Evolutionary conservation across 805 yeast genomes (phyloP).

Genomic region (Candida maesae): DNA sequence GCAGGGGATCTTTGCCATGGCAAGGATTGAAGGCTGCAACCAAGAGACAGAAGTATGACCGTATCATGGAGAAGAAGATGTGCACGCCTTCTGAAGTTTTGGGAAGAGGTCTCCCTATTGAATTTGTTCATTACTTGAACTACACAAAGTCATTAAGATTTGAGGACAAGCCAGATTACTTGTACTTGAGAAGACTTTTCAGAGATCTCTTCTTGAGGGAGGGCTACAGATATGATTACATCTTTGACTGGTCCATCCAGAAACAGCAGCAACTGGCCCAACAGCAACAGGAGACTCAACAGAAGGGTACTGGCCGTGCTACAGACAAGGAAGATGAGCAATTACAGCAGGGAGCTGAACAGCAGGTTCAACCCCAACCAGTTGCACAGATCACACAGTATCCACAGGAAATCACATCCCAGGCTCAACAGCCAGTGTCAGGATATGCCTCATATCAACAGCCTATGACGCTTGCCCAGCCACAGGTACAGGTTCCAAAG

Average conservation of each 20-base stretch:
- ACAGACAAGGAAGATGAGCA: conserved; percentile 8
- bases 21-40: conserved; percentile 97
- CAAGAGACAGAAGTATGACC: conserved; percentile 93
- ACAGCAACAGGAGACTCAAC: conserved; percentile 29
- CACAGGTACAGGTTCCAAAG: conserved; percentile 12
- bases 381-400: conserved; percentile 16
- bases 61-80: conserved; percentile 93
- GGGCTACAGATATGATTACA: conserved; percentile 87
- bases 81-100: conserved; percentile 81
- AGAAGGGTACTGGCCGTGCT: conserved; percentile 18
- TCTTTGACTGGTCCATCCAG: conserved; percentile 95
- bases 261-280: conserved; percentile 52
- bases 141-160: conserved; percentile 88
- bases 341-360: conserved; percentile 9
- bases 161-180: conserved; percentile 95
- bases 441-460: conserved; percentile 7
- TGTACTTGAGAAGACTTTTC: conserved; percentile 80
- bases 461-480: conserved; percentile 1
- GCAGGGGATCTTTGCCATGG: conserved; percentile 97
- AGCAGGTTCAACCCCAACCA: conserved; percentile 14
- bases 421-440: conserved; percentile 13
- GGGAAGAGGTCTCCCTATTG: conserved; percentile 89
- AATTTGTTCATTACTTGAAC: conserved; percentile 79
- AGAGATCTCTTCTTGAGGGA: conserved; percentile 86
- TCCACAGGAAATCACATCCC: conserved; percentile 8